Conservation (phyloP, 805 yeast species). For the Isabelozyma rhagii region DNA sequence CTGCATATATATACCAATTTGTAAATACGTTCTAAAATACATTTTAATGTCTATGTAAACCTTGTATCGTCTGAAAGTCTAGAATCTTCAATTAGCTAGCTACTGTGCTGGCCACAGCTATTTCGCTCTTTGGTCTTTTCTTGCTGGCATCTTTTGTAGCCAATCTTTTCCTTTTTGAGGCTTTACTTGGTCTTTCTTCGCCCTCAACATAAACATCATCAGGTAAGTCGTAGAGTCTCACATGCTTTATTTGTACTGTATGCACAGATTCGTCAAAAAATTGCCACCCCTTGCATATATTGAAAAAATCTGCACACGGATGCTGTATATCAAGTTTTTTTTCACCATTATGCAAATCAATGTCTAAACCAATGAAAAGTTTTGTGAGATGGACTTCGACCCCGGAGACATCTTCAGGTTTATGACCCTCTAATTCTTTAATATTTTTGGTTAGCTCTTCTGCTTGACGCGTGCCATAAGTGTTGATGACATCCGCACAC, state of each 20-base stretch:
- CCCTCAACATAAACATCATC: constrained; percentile 73
- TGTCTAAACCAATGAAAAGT: constrained; percentile 74
- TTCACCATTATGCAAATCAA: constrained; percentile 40
- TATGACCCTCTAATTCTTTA: constrained; percentile 7
- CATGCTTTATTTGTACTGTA: constrained; percentile 63
- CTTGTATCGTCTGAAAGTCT: too few relatives aligned
- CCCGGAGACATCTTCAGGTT: constrained; percentile 6
- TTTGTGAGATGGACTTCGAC: constrained; percentile 60
- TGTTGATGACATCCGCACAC: constrained; percentile 52
- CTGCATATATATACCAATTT: not conserved
- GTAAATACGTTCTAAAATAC: not conserved
- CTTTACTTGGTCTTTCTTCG: constrained; percentile 66
- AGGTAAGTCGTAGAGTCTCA: constrained; percentile 72
- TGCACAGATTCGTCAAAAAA: constrained; percentile 60
- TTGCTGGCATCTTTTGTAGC: constrained; percentile 3
- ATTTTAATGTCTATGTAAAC: too few relatives aligned
- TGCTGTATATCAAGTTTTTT: constrained; percentile 74
- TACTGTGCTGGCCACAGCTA: too few relatives aligned
- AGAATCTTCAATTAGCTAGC: too few relatives aligned
- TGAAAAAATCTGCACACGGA: constrained; percentile 88
- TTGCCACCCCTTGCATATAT: constrained; percentile 71
- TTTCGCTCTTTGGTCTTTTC: constrained; percentile 14
- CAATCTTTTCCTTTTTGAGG: constrained; percentile 31
- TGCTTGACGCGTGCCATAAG: constrained; percentile 60
- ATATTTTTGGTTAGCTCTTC: constrained; percentile 36